Evolutionary conservation across 2,329 filamentous ascomycete species (phyloP).

Genomic region (Paraphaeosphaeria sporulosa): DNA sequence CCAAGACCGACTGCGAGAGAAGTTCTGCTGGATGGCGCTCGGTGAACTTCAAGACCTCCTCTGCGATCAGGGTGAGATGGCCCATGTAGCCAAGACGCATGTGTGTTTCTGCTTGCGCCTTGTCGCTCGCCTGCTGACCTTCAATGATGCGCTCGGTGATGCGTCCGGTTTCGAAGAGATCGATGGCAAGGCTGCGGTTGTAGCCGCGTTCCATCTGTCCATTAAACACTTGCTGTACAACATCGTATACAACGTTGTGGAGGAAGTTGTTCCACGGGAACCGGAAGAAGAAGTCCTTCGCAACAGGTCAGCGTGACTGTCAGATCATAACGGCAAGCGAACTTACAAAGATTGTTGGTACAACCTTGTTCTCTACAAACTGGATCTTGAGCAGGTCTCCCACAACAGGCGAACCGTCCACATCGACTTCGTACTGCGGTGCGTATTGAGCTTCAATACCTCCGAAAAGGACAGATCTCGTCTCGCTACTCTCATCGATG

Average conservation of each 20-base stretch:
- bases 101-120: slow-evolving; percentile 80
- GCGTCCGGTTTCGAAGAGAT: slow-evolving; percentile 88
- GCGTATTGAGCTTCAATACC: slow-evolving; percentile 37
- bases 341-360: slow-evolving; percentile 91
- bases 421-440: slow-evolving; percentile 63
- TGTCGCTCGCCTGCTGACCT: slow-evolving; percentile 86
- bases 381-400: slow-evolving; percentile 95
- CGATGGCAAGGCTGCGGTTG: slow-evolving; percentile 87
- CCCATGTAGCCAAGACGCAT: slow-evolving; percentile 99
- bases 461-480: slow-evolving; percentile 45
- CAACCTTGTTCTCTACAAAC: slow-evolving; percentile 92
- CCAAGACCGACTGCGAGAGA: slow-evolving; percentile 81
- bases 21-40: slow-evolving; percentile 91
- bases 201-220: slow-evolving; percentile 96
- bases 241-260: slow-evolving; percentile 98
- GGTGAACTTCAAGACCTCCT: slow-evolving; percentile 98
- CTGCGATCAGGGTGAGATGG: slow-evolving; percentile 93
- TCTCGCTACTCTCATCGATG: slow-evolving; percentile 46
- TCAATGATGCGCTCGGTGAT: slow-evolving; percentile 92
- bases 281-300: slow-evolving; percentile 94
- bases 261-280: slow-evolving; percentile 99
- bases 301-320: neutral
- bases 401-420: slow-evolving; percentile 78
- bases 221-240: slow-evolving; percentile 99
- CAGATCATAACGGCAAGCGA: slow-evolving; percentile 1